These are phyloP conservation scores for Candida tibetensis DNA, from an alignment of 805 yeast genomes.

Conservation along the genomic window DNA sequence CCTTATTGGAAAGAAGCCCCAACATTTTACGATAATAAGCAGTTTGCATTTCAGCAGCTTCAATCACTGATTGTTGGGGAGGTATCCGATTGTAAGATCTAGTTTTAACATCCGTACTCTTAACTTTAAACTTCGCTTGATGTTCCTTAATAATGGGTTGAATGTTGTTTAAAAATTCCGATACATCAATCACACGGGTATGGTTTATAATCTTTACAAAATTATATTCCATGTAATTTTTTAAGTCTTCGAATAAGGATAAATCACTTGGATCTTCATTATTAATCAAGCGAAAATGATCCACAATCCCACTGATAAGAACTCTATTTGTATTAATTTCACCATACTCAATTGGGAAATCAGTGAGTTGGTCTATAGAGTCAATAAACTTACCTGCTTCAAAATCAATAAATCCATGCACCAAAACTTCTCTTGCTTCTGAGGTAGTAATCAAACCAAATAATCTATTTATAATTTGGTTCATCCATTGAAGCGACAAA, in stretches of 20 bases:
- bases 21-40: slow-evolving; percentile 55
- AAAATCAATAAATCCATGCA: slow-evolving; percentile 50
- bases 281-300: slow-evolving; percentile 36
- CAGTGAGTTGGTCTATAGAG: background rate
- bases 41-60: slow-evolving; percentile 56
- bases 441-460: slow-evolving; percentile 43
- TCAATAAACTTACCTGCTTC: slow-evolving; percentile 15
- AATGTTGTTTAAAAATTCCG: slow-evolving; percentile 17
- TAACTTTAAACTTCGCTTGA: slow-evolving; percentile 12
- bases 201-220: slow-evolving; percentile 14
- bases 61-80: slow-evolving; percentile 45
- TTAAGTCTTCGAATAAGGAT: slow-evolving; percentile 24
- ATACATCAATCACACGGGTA: slow-evolving; percentile 24
- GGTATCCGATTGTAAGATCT: slow-evolving; percentile 47
- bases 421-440: slow-evolving; percentile 59
- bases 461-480: slow-evolving; percentile 39
- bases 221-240: slow-evolving; percentile 14
- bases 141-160: slow-evolving; percentile 14
- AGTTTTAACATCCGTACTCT: slow-evolving; percentile 57
- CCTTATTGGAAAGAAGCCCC: slow-evolving; percentile 27
- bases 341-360: background rate
- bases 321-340: slow-evolving; percentile 17
- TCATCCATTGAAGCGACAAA: slow-evolving; percentile 37
- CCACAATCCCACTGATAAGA: slow-evolving; percentile 64
- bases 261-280: slow-evolving; percentile 12